phyloP scores from a whole-genome alignment of 2,329 filamentous ascomycete species.

The Aspergillus sp. region DNA sequence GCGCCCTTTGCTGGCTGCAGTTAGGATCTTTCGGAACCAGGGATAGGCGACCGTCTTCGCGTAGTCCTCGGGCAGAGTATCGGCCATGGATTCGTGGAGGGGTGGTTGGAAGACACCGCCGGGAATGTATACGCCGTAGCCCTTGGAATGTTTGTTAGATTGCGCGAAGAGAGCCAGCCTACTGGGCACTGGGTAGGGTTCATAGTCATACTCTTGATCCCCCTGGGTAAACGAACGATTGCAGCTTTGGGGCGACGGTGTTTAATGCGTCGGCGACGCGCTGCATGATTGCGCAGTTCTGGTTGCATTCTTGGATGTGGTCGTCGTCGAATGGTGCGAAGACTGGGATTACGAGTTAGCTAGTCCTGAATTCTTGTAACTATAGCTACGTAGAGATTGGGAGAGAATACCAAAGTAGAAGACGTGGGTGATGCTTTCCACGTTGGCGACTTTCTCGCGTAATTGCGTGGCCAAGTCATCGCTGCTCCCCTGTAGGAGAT shows the following conservation, averaged over 20 bases:
- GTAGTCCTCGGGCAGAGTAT: constrained; percentile 27
- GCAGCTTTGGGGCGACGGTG: constrained; percentile 20
- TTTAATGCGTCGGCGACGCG: constrained; percentile 36
- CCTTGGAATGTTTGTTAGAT: constrained; percentile 6
- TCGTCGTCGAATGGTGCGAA: constrained; percentile 23
- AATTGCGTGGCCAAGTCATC: constrained; percentile 24
- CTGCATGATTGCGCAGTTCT: constrained; percentile 29
- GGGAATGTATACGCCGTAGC: constrained; percentile 24
- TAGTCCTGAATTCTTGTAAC: background rate
- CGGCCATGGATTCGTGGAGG: constrained; percentile 29
- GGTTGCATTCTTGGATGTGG: constrained; percentile 14
- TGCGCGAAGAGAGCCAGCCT: background rate
- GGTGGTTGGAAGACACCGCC: constrained; percentile 31
- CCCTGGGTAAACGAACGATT: constrained; percentile 25
- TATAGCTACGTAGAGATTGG: background rate
- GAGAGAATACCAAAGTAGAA: constrained; percentile 36
- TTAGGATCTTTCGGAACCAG: constrained; percentile 23
- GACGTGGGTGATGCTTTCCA: constrained; percentile 41
- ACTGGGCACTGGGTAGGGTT: background rate
- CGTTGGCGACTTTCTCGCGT: constrained; percentile 33
- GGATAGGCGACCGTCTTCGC: constrained; percentile 33
- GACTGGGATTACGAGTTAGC: constrained; percentile 5
- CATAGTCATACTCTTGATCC: constrained; percentile 22
- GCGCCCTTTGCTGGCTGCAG: constrained; percentile 21
- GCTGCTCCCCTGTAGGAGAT: constrained; percentile 15